Evolutionary conservation across 768 basidiomycete species (phyloP).

Genomic region (Rhizopogon vinicolor): DNA sequence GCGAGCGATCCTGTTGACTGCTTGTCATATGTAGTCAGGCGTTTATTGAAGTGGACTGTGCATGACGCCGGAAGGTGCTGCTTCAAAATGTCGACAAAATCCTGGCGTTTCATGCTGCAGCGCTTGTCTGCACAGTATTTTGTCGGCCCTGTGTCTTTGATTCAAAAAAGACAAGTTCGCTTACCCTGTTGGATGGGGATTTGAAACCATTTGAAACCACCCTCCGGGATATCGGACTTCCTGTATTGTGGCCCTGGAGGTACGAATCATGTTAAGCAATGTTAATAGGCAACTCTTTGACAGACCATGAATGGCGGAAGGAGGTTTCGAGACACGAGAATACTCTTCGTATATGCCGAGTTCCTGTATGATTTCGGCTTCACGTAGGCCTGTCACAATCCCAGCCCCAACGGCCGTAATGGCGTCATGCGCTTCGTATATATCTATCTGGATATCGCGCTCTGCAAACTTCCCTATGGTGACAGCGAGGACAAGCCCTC

Average conservation of each 20-base stretch:
- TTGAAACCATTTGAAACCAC: conserved; percentile 25
- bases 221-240: conserved; percentile 24
- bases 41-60: conserved; percentile 13
- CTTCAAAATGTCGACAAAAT: conserved; percentile 16
- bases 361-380: conserved; percentile 37
- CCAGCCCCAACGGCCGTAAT: conserved; percentile 35
- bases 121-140: conserved; percentile 12
- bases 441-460: conserved; percentile 28
- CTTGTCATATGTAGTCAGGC: conserved; percentile 13
- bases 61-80: conserved; percentile 14
- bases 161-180: conserved; percentile 13
- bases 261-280: neutral
- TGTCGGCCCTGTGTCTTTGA: conserved; percentile 16
- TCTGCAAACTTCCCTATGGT: conserved; percentile 23
- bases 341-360: conserved; percentile 31
- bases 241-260: neutral
- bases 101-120: conserved; percentile 16
- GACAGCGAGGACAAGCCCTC: conserved; percentile 36
- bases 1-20: neutral
- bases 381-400: conserved; percentile 38
- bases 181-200: conserved; percentile 1
- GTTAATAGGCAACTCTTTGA: neutral
- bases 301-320: conserved; percentile 3
- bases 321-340: conserved; percentile 7
- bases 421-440: conserved; percentile 40